A percentile compares a stretch with the other conserved stretches of the same genome.
Conservation (phyloP, 2,329 filamentous ascomycete species). For the Fusarium sp. region DNA sequence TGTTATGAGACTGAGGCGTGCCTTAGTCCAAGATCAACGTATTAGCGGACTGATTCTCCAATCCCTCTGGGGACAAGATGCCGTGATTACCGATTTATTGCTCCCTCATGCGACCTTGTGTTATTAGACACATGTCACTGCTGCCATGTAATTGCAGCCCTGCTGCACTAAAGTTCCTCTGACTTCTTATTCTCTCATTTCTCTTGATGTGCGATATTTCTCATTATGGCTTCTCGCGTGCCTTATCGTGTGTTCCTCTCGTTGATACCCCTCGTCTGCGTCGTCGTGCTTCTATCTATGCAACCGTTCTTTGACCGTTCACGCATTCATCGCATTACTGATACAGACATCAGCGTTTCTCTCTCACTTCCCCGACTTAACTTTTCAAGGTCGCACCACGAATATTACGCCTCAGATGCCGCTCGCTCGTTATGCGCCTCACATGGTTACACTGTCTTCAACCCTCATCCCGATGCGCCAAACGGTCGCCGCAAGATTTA, state of each 20-base stretch:
- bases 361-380: constrained; percentile 37
- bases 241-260: constrained; percentile 11
- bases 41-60: neutral
- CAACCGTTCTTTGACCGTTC: constrained; percentile 29
- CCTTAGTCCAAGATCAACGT: neutral
- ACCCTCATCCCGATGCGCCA: constrained; percentile 25
- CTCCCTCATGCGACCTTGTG: neutral
- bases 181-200: neutral
- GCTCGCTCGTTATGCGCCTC: constrained; percentile 44
- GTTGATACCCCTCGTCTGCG: constrained; percentile 11
- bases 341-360: constrained; percentile 33
- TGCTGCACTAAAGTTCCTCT: neutral
- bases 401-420: constrained; percentile 43
- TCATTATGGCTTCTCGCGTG: constrained; percentile 14
- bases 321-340: constrained; percentile 28
- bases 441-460: constrained; percentile 46
- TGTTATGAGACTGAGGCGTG: neutral
- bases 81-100: constrained; percentile 4
- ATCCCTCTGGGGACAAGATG: neutral
- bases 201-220: neutral
- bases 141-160: neutral
- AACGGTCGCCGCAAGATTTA: constrained; percentile 45
- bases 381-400: constrained; percentile 33
- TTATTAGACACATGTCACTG: neutral
- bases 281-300: constrained; percentile 23